phyloP scores from a whole-genome alignment of 495 filamentous ascomycete genomes.

The Bathelium albidoporum region DNA sequence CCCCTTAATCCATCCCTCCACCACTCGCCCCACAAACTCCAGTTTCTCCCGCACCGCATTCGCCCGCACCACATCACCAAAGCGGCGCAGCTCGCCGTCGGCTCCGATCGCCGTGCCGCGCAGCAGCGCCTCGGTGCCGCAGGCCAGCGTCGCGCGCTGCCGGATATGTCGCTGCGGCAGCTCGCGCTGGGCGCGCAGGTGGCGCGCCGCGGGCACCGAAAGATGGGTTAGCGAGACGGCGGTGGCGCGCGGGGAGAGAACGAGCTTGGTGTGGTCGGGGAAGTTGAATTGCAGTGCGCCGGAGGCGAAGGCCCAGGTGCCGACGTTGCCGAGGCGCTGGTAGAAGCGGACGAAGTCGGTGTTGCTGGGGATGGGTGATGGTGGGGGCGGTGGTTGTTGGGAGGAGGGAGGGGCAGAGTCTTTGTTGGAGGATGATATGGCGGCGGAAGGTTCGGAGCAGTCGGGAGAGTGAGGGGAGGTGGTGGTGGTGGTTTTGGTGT shows the following conservation, averaged over 20 bases:
- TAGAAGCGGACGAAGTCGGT: conserved; percentile 75
- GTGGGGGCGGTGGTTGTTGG: not conserved
- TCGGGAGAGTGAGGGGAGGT: conserved; percentile 18
- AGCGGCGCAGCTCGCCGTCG: conserved; percentile 42
- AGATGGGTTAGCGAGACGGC: conserved; percentile 83
- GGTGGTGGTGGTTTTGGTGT: conserved; percentile 35
- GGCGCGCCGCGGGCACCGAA: conserved; percentile 54
- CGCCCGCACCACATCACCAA: conserved; percentile 54
- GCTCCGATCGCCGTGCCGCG: conserved; percentile 31
- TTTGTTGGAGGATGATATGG: not conserved
- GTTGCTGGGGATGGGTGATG: conserved; percentile 13
- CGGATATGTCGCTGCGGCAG: conserved; percentile 58
- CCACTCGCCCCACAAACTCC: conserved; percentile 57
- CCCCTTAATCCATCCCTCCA: conserved; percentile 62
- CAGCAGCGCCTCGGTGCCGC: conserved; percentile 44
- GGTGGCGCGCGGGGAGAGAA: conserved; percentile 61
- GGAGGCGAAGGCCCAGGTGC: conserved; percentile 81
- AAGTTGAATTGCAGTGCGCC: conserved; percentile 93
- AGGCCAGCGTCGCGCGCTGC: conserved; percentile 47
- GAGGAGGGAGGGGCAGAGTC: not conserved
- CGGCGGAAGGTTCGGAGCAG: not conserved
- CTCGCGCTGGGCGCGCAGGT: conserved; percentile 50
- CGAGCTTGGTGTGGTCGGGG: conserved; percentile 91
- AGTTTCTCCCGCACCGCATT: conserved; percentile 77
- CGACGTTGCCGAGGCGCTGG: conserved; percentile 75